Conservation (phyloP, 208 protist genomes). For the Trypanosoma scelopori region DNA sequence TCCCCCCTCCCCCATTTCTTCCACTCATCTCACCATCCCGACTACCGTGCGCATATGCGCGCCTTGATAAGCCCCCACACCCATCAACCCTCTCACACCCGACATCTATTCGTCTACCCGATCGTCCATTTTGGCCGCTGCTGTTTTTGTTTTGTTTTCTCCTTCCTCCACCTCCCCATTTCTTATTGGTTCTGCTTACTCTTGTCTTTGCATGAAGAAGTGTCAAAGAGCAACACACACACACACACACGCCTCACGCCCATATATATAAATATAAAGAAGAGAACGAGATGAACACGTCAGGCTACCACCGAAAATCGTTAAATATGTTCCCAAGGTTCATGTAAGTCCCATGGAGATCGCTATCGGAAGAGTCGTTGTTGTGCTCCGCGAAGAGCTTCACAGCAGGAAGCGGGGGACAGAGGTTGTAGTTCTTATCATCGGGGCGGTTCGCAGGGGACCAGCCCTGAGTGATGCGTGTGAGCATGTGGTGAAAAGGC, state of each 20-base stretch:
- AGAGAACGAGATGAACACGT: background rate
- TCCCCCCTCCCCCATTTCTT: too few species aligned
- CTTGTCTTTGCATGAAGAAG: background rate
- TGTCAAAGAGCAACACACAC: background rate
- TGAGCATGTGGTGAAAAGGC: conserved; percentile 86
- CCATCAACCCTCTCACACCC: too few species aligned
- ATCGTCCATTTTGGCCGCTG: too few species aligned
- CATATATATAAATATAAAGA: conserved; percentile 7
- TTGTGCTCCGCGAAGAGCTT: conserved; percentile 87
- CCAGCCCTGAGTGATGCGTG: conserved; percentile 85
- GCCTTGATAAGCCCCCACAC: too few species aligned
- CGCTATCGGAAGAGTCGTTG: conserved; percentile 76
- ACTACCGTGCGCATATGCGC: too few species aligned
- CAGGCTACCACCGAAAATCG: conserved; percentile 83
- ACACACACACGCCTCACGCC: background rate
- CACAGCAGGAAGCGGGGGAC: conserved; percentile 68
- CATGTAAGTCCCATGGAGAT: conserved; percentile 80
- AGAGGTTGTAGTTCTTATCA: conserved; percentile 69
- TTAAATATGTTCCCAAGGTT: conserved; percentile 87
- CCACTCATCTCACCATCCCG: too few species aligned
- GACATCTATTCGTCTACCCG: too few species aligned
- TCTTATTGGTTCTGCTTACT: too few species aligned
- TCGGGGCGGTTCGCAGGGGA: conserved; percentile 77
- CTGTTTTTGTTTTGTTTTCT: too few species aligned
- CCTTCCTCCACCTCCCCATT: too few species aligned